Percentiles rank a stretch among this genome's conserved stretches.
phyloP scores from a whole-genome alignment of 2,329 filamentous ascomycete genomes.

The Neonectria magnoliae region DNA sequence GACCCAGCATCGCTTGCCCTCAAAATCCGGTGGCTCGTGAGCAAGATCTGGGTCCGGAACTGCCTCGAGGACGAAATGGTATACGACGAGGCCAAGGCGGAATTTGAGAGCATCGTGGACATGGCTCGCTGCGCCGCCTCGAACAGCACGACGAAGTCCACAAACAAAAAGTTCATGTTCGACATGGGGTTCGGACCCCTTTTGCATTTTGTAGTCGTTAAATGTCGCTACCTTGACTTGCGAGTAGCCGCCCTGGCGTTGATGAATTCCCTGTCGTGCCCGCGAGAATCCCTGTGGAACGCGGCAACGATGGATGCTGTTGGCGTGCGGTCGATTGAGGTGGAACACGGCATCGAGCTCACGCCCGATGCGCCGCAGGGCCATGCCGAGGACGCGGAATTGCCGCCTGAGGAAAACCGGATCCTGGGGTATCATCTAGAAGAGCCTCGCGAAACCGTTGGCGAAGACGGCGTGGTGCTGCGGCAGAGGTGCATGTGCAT shows the following conservation, averaged over 20 bases:
- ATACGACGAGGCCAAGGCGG: slow-evolving; percentile 46
- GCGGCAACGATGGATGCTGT: slow-evolving; percentile 43
- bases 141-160: background rate
- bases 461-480: background rate
- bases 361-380: slow-evolving; percentile 26
- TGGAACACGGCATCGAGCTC: slow-evolving; percentile 51
- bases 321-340: slow-evolving; percentile 48
- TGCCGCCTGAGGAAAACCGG: slow-evolving; percentile 32
- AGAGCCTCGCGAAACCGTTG: background rate
- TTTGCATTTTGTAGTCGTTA: slow-evolving; percentile 51
- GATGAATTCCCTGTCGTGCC: slow-evolving; percentile 43
- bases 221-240: slow-evolving; percentile 51
- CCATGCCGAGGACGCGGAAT: background rate
- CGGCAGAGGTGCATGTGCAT: slow-evolving; percentile 10
- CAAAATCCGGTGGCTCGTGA: slow-evolving; percentile 45
- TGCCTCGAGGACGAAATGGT: slow-evolving; percentile 46
- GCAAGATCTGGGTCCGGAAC: slow-evolving; percentile 47
- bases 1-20: slow-evolving; percentile 36
- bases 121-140: slow-evolving; percentile 34
- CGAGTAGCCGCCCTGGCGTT: slow-evolving; percentile 48
- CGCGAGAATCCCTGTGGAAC: slow-evolving; percentile 53
- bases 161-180: slow-evolving; percentile 50
- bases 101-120: slow-evolving; percentile 46
- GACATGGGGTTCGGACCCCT: slow-evolving; percentile 52
- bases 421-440: slow-evolving; percentile 32